Base-by-base conservation (phyloP, 2,329 filamentous ascomycete genomes). In the Juglanconis sp. region DNA sequence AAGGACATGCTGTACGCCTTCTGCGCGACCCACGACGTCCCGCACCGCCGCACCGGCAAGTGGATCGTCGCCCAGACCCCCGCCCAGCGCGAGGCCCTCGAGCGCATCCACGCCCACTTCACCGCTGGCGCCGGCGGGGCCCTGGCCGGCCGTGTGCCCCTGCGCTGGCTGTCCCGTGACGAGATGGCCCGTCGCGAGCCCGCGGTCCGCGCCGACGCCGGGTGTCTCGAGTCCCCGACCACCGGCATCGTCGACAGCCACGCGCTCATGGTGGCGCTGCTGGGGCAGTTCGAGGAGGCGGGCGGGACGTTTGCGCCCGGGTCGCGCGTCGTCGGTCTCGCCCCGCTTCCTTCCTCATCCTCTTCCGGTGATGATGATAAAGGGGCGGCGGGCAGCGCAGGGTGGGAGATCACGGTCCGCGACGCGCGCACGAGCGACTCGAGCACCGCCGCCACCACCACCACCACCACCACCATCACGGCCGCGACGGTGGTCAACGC, bases 181-280 rank as follows among this genome's bases (percentile, higher is more conserved):
- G 89, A 95, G 76, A 87, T 90, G 1, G 69, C 72, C 34, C 68
- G 76, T 0, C 75, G 84, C 6, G 94, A 97, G 69, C 92, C 94
- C 0, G 86, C 86, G 34, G 91, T 98, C 2, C 80, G 82, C 10
- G 92, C 91, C 2, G 77, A 80, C 50, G 80, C 81, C 0, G 93
- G 90, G 5, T 86, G 92, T 2, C 82, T 98, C n/a, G 92, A 96
- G 74, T 91, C 87, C 65, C 85, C 89, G 0, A 88, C 87, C 1
- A 98, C 94, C 0, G 95, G 95, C 1, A 98, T 99, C 67, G 81
- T 99, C 4, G 93, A 98, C 72, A 90, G 85, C 4, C 94, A 99
- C 71, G 81, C 84, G 0, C 80, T 94, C 56, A 98, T 98, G 94
- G 79, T 88, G 40, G 88, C 84, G 68, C 79, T 99, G 15, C 85